phyloP scores from a whole-genome alignment of 164 flowering plant genomes.

The Sextonia rubra region DNA sequence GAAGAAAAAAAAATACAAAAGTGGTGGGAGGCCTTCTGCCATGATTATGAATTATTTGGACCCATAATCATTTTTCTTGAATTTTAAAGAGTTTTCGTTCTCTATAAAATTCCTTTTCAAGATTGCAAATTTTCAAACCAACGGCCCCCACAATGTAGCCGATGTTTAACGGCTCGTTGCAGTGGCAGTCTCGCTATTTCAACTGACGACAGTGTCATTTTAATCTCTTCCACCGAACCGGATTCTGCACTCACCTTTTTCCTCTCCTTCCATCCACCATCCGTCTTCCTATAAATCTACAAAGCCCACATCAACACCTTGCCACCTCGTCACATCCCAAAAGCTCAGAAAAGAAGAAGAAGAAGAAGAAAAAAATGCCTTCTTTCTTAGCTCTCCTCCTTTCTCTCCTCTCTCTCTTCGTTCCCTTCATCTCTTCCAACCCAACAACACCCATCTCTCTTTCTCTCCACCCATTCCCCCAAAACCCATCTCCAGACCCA shows the following conservation, averaged over 20 bases:
- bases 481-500: conserved; percentile 25
- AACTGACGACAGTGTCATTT: neutral
- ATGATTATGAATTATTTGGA: no score
- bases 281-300: neutral
- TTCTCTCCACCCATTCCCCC: conserved; percentile 22
- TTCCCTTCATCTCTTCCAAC: conserved; percentile 9
- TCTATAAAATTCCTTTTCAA: no score
- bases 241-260: neutral
- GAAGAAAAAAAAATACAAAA: no score
- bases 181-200: neutral
- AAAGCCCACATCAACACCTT: neutral
- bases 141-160: no score
- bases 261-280: neutral
- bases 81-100: no score
- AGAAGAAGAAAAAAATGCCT: conserved; percentile 16
- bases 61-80: no score
- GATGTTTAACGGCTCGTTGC: no score
- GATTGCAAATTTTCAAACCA: no score
- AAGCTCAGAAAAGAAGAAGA: neutral
- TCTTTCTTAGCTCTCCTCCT: conserved; percentile 9
- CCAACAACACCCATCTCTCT: conserved; percentile 17
- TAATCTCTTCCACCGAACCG: neutral
- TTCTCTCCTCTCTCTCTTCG: conserved; percentile 14
- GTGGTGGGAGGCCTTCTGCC: no score
- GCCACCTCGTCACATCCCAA: neutral